phyloP scores from a whole-genome alignment of 1,284 basidiomycete genomes.

The Cryptococcus deneoformans region DNA sequence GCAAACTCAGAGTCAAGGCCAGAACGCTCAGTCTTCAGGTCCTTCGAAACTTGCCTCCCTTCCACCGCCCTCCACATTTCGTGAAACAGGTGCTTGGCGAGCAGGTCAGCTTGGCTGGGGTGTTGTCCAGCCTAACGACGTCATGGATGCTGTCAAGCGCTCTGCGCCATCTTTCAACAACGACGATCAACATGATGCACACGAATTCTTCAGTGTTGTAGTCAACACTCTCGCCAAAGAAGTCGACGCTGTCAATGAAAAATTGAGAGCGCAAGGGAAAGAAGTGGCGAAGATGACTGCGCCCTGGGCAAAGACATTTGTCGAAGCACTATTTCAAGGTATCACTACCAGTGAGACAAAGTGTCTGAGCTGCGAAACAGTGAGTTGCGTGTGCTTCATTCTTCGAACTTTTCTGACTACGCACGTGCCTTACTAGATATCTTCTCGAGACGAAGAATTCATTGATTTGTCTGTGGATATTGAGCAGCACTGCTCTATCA shows the following conservation, averaged over 20 bases:
- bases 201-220: slow-evolving; percentile 94
- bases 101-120: slow-evolving; percentile 63
- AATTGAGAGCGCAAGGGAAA: slow-evolving; percentile 26
- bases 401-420: not conserved
- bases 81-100: slow-evolving; percentile 46
- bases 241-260: slow-evolving; percentile 65
- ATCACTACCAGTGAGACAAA: slow-evolving; percentile 93
- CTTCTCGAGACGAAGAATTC: slow-evolving; percentile 92
- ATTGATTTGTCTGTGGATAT: slow-evolving; percentile 98
- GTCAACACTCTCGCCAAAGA: slow-evolving; percentile 91
- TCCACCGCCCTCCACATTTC: slow-evolving; percentile 39
- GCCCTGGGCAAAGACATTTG: slow-evolving; percentile 63
- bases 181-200: slow-evolving; percentile 90
- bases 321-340: slow-evolving; percentile 92
- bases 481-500: slow-evolving; percentile 93
- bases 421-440: slow-evolving; percentile 58
- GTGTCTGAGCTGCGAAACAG: slow-evolving; percentile 94
- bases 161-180: slow-evolving; percentile 82
- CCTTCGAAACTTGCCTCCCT: slow-evolving; percentile 37
- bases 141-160: slow-evolving; percentile 86
- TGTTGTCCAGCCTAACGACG: slow-evolving; percentile 77
- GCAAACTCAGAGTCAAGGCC: not conserved
- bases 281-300: slow-evolving; percentile 22
- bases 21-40: not conserved
- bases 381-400: slow-evolving; percentile 45